phyloP scores from a whole-genome alignment of 331 rosid genomes.

The Pyracantha coccinea region DNA sequence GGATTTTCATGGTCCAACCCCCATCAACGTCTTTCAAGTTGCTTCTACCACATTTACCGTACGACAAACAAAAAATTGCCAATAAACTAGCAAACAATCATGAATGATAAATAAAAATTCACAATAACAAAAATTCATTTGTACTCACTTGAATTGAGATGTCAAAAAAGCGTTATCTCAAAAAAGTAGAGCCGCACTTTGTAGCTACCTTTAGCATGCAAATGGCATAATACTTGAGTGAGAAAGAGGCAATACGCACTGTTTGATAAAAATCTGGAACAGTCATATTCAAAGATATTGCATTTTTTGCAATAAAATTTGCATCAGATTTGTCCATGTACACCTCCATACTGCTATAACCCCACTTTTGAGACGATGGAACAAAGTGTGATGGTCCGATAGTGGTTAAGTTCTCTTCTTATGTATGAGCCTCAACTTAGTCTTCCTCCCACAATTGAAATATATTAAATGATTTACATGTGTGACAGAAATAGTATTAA shows the following conservation, averaged over 20 bases:
- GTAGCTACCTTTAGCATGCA: slow-evolving; percentile 59
- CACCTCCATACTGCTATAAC: slow-evolving; percentile 58
- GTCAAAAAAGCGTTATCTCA: slow-evolving; percentile 65
- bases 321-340: not conserved
- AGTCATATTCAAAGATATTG: slow-evolving; percentile 22
- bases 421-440: slow-evolving; percentile 21
- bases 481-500: not conserved
- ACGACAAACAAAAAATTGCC: too few relatives aligned
- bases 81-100: too few relatives aligned
- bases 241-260: slow-evolving; percentile 54
- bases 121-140: not conserved
- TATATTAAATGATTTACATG: slow-evolving; percentile 51
- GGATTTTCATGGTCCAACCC: too few relatives aligned
- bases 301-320: not conserved
- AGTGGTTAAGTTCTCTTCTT: slow-evolving; percentile 26
- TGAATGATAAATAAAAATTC: not conserved
- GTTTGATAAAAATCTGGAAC: slow-evolving; percentile 35
- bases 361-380: slow-evolving; percentile 40
- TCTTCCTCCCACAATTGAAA: slow-evolving; percentile 49
- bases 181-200: slow-evolving; percentile 75
- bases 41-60: slow-evolving; percentile 12
- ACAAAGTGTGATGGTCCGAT: slow-evolving; percentile 33
- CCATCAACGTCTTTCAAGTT: too few relatives aligned
- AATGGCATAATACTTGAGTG: slow-evolving; percentile 66
- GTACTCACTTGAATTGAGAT: slow-evolving; percentile 70